Base-by-base conservation (phyloP, 1,284 basidiomycete species). In the Entoloma clypeatum region DNA sequence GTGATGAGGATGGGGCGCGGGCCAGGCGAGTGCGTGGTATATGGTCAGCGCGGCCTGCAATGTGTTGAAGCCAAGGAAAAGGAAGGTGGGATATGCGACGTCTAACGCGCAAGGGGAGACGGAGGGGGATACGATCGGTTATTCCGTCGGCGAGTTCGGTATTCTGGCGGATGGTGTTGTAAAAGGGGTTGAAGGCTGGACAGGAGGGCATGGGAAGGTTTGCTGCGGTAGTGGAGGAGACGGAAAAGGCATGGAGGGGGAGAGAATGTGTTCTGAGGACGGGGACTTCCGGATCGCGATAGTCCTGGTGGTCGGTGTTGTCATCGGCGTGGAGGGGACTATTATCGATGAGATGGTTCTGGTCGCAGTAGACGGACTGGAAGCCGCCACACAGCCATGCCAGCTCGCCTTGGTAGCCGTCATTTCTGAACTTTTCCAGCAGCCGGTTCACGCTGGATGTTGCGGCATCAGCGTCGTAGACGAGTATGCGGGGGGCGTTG, bases 161-260 rank as follows among this genome's bases (percentile, higher is more conserved):
- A 57, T 98, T 96, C 63, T 99, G 95, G 22, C 95, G 86, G 54
- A 99, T 91, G 55, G 91, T 87, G 65, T 99, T 93, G 53, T 93
- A 94, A 65, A 94, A 94, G 3, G 91, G 91, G 59, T 92, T 93
- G 38, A 72, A 79, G 2, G 82, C 77, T 5, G 62, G 53, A 30
- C 60, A 58, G 23, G 21, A 27, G 17, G 42, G n/a, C 23, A 23
- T 29, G 19, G 36, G 43, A 7, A 27, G 44, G 31, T 39, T 40
- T 11, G 44, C 33, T 16, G 49, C 19, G 18, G 51, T 73, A 16
- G 81, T 85, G 6, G 80, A 76, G 5, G 72, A 64, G 33, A 72
- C 60, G 10, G 75, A 74, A 58, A 86, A 87, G 0, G 85, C 85
- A 9, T 74, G 63, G 56, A 71, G 73, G 9, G 85, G 81, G 4